Conservation (phyloP, 1,284 basidiomycete genomes). For the Puccinia hordei region DNA sequence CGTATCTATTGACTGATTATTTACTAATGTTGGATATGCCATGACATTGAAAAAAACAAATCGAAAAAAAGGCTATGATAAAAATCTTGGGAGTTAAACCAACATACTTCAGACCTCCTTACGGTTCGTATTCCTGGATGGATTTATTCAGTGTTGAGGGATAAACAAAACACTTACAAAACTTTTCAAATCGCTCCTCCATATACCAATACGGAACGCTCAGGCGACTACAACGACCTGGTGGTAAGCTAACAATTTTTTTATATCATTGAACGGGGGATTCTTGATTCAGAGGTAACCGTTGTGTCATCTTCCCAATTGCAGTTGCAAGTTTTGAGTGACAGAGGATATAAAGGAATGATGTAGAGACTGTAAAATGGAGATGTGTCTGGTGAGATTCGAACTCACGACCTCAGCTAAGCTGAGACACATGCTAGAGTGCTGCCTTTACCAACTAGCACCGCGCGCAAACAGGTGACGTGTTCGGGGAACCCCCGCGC, state of each 20-base stretch:
- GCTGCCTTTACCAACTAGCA: too few relatives aligned
- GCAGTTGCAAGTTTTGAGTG: conserved; percentile 51
- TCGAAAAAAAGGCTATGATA: conserved; percentile 30
- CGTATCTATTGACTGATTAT: too few relatives aligned
- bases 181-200: neutral
- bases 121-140: conserved; percentile 12
- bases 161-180: neutral
- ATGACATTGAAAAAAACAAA: neutral
- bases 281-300: neutral
- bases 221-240: conserved; percentile 52
- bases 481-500: too few relatives aligned
- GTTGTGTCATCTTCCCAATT: neutral
- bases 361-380: too few relatives aligned
- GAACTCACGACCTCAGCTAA: too few relatives aligned
- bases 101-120: conserved; percentile 31
- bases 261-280: neutral
- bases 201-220: neutral
- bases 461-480: too few relatives aligned
- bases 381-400: too few relatives aligned
- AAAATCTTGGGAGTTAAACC: conserved; percentile 47
- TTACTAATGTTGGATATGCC: neutral
- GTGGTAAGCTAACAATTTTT: conserved; percentile 8
- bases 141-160: neutral
- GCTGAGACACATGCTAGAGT: too few relatives aligned
- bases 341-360: conserved; percentile 55